Base-by-base conservation (phyloP, 192 early-diverging fungal species). In the Allomyces javanicus region DNA sequence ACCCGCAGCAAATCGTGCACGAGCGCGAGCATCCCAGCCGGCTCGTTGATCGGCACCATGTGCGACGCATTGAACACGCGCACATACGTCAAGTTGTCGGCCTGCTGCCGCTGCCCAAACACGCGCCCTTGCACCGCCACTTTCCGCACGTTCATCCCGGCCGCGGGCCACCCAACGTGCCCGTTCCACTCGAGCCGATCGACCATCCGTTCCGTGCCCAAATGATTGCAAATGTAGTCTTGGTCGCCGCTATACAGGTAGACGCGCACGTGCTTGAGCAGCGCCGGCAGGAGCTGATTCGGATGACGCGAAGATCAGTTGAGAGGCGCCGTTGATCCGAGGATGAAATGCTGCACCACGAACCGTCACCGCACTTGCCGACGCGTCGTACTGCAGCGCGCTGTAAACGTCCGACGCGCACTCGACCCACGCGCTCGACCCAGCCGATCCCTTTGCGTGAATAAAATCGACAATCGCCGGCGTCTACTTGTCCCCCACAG, bases 41-140 rank as follows among this genome's bases (percentile, higher is more conserved):
- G 77, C 62, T 73, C 24, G 67, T 81, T 77, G 23, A 79, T 67
- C 21, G 79, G 75, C 14, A 75, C 73, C 79, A 81, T 81, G 68
- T 81, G 79, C 43, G 73, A 75, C 26, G 73, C 73, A 63, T 81
- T 71, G 68, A 71, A 70, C 21, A 77, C 65, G 11, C 71, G 19
- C 17, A 79, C 71, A 62, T 70, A 74, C 1, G 77, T 76, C 24
- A 81, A 72, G 66, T 81, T 81, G 25, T 72, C 26, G 21, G 69
- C 70, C 12, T 65, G 66, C 63, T 75, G 70, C 63, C 65, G 71
- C 44, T 65, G 64, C 17, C 79, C 79, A 24, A 63, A 62, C 9
- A 67, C 27, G 44, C 62, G 58, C 24, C 64, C 67, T 62, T 40
- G 33, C 33, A 40, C 33, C 7, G 33, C 33, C 33, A 40, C 33